These are phyloP conservation scores for Lanmaoa pseudosensibilis DNA, from an alignment of 768 basidiomycete genomes.

Conservation along the genomic window DNA sequence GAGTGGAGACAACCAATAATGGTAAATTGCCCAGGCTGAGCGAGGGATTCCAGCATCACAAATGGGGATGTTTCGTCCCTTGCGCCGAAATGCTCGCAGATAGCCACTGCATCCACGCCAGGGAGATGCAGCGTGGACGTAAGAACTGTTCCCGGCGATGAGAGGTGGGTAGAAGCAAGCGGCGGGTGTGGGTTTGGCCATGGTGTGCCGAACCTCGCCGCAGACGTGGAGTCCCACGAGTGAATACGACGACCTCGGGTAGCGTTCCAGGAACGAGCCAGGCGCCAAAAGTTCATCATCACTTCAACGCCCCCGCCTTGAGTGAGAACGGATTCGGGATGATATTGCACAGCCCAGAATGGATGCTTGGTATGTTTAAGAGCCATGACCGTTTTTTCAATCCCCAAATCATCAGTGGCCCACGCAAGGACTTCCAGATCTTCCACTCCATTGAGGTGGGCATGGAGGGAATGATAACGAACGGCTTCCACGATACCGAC, in stretches of 20 bases:
- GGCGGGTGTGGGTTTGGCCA: constrained; percentile 54
- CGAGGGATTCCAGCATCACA: constrained; percentile 73
- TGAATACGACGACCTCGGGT: constrained; percentile 36
- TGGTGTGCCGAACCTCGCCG: constrained; percentile 43
- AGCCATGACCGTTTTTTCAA: constrained; percentile 75
- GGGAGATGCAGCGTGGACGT: constrained; percentile 45
- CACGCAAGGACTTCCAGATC: constrained; percentile 70
- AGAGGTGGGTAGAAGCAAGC: constrained; percentile 18
- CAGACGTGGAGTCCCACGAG: constrained; percentile 43
- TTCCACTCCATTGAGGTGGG: constrained; percentile 44
- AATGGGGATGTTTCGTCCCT: constrained; percentile 60
- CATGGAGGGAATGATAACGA: constrained; percentile 79
- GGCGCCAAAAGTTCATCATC: constrained; percentile 70
- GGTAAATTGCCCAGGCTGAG: constrained; percentile 70
- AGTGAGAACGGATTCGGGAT: constrained; percentile 82
- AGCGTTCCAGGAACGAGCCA: constrained; percentile 59
- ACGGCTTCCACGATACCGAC: constrained; percentile 58
- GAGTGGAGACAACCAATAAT: constrained; percentile 64
- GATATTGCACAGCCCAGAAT: constrained; percentile 89
- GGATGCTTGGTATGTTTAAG: constrained; percentile 61
- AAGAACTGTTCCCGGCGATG: constrained; percentile 31
- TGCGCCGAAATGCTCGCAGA: constrained; percentile 67
- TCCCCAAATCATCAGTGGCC: constrained; percentile 65
- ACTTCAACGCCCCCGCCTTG: constrained; percentile 66
- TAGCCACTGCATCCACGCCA: constrained; percentile 39